Conservation (phyloP, 768 basidiomycete species). For the Xerocomus brunneocitrinus region DNA sequence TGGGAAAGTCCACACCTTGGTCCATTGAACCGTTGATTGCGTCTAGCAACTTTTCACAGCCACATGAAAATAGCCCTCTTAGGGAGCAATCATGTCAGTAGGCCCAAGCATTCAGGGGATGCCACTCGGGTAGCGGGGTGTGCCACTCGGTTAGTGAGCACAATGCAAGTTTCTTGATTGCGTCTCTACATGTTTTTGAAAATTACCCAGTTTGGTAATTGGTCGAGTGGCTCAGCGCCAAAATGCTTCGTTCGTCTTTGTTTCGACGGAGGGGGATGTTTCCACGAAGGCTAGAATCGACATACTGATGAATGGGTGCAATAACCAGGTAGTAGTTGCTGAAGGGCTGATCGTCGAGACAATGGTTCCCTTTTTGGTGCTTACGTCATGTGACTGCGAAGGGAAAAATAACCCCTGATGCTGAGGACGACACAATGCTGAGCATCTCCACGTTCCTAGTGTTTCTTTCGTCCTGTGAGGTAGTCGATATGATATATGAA, state of each 20-base stretch:
- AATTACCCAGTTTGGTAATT: not conserved
- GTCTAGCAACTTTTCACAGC: conserved; percentile 14
- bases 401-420: not conserved
- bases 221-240: not conserved
- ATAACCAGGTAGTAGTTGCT: too few relatives aligned
- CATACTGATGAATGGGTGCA: too few relatives aligned
- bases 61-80: conserved; percentile 18
- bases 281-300: not conserved
- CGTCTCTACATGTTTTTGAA: conserved; percentile 11
- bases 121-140: conserved; percentile 7
- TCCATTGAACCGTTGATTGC: conserved; percentile 24
- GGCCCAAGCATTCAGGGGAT: conserved; percentile 11
- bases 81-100: conserved; percentile 16
- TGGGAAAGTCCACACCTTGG: conserved; percentile 5
- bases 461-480: too few relatives aligned
- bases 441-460: too few relatives aligned
- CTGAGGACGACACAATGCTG: too few relatives aligned
- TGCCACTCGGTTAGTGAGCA: conserved; percentile 15
- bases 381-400: not conserved
- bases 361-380: too few relatives aligned
- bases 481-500: too few relatives aligned
- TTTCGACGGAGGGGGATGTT: not conserved
- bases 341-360: not conserved
- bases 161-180: conserved; percentile 19
- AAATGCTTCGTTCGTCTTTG: not conserved